phyloP scores from a whole-genome alignment of 192 early-diverging fungal genomes.

The Polychytrium aggregatum region DNA sequence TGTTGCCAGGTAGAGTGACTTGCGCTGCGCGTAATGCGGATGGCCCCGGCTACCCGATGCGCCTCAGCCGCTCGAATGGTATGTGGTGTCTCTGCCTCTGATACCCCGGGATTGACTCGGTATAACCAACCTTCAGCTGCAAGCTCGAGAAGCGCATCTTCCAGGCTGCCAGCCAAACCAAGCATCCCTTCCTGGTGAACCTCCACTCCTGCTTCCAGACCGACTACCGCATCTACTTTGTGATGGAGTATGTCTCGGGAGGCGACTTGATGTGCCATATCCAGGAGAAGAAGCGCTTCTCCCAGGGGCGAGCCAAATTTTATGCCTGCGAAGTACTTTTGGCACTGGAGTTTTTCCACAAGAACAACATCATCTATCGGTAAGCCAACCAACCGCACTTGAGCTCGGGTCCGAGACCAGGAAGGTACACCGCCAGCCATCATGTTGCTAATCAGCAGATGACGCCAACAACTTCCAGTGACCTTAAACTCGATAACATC shows the following conservation, averaged over 20 bases:
- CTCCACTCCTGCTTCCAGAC: constrained; percentile 95
- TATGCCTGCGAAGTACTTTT: constrained; percentile 93
- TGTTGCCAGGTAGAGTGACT: constrained; percentile 58
- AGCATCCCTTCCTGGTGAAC: constrained; percentile 89
- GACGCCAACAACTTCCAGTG: too few relatives aligned
- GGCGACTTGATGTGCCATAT: constrained; percentile 98
- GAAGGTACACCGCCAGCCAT: too few relatives aligned
- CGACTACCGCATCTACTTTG: constrained; percentile 85
- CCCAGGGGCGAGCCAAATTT: constrained; percentile 85
- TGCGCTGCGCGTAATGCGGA: too few relatives aligned
- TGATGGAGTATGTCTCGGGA: constrained; percentile 95
- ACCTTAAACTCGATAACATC: constrained; percentile 95
- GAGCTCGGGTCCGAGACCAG: too few relatives aligned
- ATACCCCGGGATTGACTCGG: not conserved
- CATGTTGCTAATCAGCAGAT: too few relatives aligned
- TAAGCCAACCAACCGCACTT: too few relatives aligned
- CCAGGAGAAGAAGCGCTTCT: constrained; percentile 74
- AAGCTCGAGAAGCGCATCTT: constrained; percentile 80
- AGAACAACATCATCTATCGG: constrained; percentile 84
- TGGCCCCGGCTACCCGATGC: too few relatives aligned
- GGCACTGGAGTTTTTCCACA: constrained; percentile 92
- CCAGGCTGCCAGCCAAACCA: constrained; percentile 74
- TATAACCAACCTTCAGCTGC: not conserved
- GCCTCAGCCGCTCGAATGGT: too few relatives aligned
- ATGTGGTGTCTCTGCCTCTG: too few relatives aligned